These are phyloP conservation scores for Simplicillium aogashimaense DNA, from an alignment of 2,329 filamentous ascomycete genomes.

Conservation along the genomic window DNA sequence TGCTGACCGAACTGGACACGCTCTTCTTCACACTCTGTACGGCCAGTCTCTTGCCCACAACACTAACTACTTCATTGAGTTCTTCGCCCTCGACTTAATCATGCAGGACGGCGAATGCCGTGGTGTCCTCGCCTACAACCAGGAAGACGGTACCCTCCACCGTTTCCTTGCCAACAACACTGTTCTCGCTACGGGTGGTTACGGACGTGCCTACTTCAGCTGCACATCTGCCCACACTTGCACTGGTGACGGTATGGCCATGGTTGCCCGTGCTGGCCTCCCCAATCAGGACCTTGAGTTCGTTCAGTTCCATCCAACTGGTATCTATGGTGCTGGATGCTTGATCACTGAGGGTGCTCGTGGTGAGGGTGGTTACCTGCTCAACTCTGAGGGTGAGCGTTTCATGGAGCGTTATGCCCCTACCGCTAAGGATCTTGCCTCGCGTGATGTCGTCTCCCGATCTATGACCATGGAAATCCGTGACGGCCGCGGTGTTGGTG, in stretches of 20 bases:
- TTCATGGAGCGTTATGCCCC: constrained; percentile 99
- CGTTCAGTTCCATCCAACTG: constrained; percentile 97
- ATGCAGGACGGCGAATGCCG: constrained; percentile 98
- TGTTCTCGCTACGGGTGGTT: constrained; percentile 91
- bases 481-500: constrained; percentile 90
- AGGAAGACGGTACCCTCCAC: constrained; percentile 96
- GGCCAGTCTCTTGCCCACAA: constrained; percentile 95
- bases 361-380: constrained; percentile 94
- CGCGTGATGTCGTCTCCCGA: constrained; percentile 90
- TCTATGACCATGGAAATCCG: constrained; percentile 99
- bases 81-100: constrained; percentile 91
- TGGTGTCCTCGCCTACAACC: constrained; percentile 95
- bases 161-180: constrained; percentile 96
- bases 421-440: constrained; percentile 94
- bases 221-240: constrained; percentile 98
- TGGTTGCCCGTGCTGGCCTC: constrained; percentile 95
- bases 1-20: constrained; percentile 93
- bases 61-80: constrained; percentile 99
- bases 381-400: constrained; percentile 96
- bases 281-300: constrained; percentile 99
- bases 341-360: constrained; percentile 96
- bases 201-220: constrained; percentile 95
- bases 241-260: constrained; percentile 98
- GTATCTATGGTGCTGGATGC: constrained; percentile 97
- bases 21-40: constrained; percentile 95